These are phyloP conservation scores for Neurospora sp. DNA, from an alignment of 495 filamentous ascomycete genomes.

Conservation along the genomic window DNA sequence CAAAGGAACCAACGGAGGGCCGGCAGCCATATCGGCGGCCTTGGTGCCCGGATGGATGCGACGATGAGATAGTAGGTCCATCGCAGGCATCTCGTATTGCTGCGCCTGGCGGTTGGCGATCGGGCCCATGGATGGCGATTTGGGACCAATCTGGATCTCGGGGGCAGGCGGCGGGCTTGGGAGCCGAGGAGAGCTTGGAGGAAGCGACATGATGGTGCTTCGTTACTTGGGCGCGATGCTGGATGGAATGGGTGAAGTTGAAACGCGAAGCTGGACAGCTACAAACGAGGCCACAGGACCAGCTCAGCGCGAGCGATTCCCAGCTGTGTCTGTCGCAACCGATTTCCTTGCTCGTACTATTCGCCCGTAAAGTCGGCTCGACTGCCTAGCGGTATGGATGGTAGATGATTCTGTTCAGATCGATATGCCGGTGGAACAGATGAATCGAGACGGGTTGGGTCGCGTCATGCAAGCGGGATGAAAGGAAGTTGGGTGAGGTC, in stretches of 20 bases:
- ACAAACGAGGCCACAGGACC: background rate
- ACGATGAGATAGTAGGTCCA: conserved; percentile 52
- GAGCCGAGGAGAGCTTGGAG: conserved; percentile 74
- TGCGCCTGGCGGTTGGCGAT: conserved; percentile 39
- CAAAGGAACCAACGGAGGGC: conserved; percentile 78
- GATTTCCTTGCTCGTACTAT: background rate
- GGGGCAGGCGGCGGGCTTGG: conserved; percentile 83
- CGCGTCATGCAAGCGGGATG: background rate
- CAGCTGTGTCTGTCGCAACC: background rate
- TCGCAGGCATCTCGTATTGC: conserved; percentile 49
- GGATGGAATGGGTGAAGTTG: background rate
- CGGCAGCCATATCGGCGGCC: conserved; percentile 80
- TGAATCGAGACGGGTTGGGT: background rate
- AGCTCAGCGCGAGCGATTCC: background rate
- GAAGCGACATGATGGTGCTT: conserved; percentile 40
- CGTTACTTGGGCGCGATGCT: background rate
- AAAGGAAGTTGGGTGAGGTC: background rate
- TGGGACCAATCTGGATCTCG: conserved; percentile 80
- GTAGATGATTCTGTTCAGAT: background rate
- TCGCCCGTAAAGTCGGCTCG: background rate
- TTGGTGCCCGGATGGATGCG: conserved; percentile 89
- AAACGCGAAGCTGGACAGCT: background rate
- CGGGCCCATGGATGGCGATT: conserved; percentile 60
- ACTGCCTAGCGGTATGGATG: background rate
- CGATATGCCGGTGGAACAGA: background rate